phyloP scores from a whole-genome alignment of 2,329 filamentous ascomycete genomes.

The Aspergillus alliaceus region DNA sequence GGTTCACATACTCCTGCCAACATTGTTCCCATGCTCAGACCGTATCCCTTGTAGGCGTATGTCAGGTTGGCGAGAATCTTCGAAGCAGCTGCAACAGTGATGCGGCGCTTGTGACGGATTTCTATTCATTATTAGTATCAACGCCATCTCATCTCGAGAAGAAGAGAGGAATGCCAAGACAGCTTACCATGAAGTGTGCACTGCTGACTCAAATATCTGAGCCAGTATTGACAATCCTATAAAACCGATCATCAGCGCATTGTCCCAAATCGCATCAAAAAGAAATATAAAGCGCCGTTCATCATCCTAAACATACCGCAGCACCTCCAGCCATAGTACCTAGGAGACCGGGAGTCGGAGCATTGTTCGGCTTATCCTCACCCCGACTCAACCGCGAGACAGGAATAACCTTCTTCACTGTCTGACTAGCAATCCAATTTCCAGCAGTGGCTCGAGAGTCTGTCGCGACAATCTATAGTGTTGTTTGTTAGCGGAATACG shows the following conservation, averaged over 20 bases:
- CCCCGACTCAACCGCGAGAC: constrained; percentile 42
- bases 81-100: constrained; percentile 92
- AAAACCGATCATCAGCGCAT: constrained; percentile 11
- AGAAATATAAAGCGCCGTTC: no score
- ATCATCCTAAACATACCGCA: constrained; percentile 56
- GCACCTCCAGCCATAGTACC: constrained; percentile 98
- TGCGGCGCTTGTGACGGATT: constrained; percentile 97
- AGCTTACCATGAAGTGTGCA: constrained; percentile 80
- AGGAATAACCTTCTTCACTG: constrained; percentile 96
- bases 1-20: constrained; percentile 81
- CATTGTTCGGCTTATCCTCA: constrained; percentile 36
- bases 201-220: constrained; percentile 97
- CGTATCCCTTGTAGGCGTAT: constrained; percentile 99
- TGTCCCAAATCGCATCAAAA: background rate
- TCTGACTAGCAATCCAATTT: constrained; percentile 99
- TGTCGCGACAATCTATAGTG: constrained; percentile 75
- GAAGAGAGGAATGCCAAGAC: background rate
- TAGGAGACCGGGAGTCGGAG: constrained; percentile 59
- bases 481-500: background rate
- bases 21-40: constrained; percentile 99
- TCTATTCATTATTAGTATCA: constrained; percentile 42
- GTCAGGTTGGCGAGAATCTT: constrained; percentile 99
- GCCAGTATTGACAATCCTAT: constrained; percentile 98
- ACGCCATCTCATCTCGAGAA: background rate
- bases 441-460: constrained; percentile 96